Conservation (phyloP, 108 stramenopile species). For the Cyclotella sp. region DNA sequence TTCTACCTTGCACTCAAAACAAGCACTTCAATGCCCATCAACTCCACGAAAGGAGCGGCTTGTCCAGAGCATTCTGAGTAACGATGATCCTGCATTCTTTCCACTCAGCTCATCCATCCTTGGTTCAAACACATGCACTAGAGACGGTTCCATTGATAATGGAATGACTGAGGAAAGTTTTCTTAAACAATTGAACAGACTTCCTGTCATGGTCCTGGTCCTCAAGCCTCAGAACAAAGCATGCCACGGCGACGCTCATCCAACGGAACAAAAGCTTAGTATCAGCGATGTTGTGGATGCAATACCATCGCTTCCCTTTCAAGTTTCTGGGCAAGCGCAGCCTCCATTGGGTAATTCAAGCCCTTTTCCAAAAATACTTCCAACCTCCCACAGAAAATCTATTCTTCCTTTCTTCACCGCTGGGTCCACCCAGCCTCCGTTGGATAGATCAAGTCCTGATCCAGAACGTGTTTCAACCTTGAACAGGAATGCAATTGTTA, state of each 20-base stretch:
- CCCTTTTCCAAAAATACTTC: no score
- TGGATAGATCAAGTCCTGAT: no score
- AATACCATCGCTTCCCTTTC: slow-evolving; percentile 4
- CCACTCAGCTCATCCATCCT: slow-evolving; percentile 20
- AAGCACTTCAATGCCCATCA: background rate
- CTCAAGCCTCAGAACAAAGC: background rate
- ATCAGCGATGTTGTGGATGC: background rate
- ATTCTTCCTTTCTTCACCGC: no score
- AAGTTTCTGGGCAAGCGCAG: background rate
- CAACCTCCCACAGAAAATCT: no score
- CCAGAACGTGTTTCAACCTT: background rate
- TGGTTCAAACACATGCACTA: background rate
- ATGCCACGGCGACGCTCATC: background rate
- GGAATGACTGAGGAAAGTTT: background rate
- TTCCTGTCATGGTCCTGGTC: background rate
- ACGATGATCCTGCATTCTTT: slow-evolving; percentile 10
- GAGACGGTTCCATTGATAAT: background rate
- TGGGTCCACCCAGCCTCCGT: no score
- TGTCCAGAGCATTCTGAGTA: background rate
- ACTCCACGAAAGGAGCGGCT: background rate
- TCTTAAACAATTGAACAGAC: background rate
- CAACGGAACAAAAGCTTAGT: background rate
- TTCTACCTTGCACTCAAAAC: background rate
- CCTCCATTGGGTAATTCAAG: background rate
- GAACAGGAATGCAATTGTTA: background rate